Conservation (phyloP, 306 rosid genomes). For the Bauhinia variegata region DNA sequence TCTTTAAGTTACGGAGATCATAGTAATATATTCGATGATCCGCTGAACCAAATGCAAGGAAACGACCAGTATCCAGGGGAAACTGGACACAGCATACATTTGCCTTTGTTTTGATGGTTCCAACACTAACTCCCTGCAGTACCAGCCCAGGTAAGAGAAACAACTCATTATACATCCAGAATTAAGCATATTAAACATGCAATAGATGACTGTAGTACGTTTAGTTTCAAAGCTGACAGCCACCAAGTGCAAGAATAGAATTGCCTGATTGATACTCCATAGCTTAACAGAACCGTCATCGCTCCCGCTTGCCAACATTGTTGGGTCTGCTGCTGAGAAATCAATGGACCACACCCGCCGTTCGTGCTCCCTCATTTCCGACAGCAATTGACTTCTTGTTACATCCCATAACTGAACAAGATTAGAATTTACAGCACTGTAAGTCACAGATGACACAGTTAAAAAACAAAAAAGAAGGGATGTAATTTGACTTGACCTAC, state of each 20-base stretch:
- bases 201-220: conserved; percentile 88
- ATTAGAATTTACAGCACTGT: conserved; percentile 23
- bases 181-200: conserved; percentile 53
- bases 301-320: conserved; percentile 94
- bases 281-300: conserved; percentile 96
- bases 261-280: conserved; percentile 99
- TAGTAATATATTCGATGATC: conserved; percentile 90
- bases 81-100: conserved; percentile 97
- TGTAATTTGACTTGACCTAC: conserved; percentile 46
- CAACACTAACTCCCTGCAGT: conserved; percentile 91
- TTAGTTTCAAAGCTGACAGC: conserved; percentile 97
- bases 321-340: conserved; percentile 91
- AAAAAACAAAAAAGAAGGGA: conserved; percentile 10
- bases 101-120: conserved; percentile 93
- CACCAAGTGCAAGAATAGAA: conserved; percentile 96
- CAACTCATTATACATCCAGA: conserved; percentile 76
- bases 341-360: conserved; percentile 96
- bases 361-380: conserved; percentile 93
- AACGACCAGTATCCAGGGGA: conserved; percentile 76
- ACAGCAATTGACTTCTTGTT: conserved; percentile 82
- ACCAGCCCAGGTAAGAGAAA: conserved; percentile 78
- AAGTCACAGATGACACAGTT: conserved; percentile 14
- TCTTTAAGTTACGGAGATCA: conserved; percentile 76
- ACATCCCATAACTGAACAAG: conserved; percentile 91
- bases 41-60: conserved; percentile 94